Base-by-base conservation (phyloP, 2,329 filamentous ascomycete genomes). In the Pochonia chlamydosporia region DNA sequence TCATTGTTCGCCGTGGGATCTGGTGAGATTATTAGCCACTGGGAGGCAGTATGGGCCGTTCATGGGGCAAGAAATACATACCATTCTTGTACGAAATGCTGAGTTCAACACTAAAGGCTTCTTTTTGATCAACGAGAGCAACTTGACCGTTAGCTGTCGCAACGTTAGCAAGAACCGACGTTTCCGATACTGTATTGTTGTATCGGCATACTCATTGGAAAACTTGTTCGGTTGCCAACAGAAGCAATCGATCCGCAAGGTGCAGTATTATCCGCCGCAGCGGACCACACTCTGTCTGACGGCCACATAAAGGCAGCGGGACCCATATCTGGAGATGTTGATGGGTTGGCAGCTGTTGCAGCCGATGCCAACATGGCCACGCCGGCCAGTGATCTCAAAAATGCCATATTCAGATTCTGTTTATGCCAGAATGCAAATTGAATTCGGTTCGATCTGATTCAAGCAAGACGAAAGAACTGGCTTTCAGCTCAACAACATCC, bases 251-350 rank as follows among this genome's bases (percentile, higher is more conserved):
- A 79, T 44, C 80, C 79, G 55, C 81, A 84, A 0, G 80, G 80
- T 6, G 72, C 67, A 5, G 60, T 75, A 55, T 82, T 82, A 56
- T 83, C 79, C 31, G 71, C 62, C 11, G 68, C 67, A 25, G 71
- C 74, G 43, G 67, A 67, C 78, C 79, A 84, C 35, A 67, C 64
- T 44, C 79, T 69, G 60, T 82, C 78, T 13, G 68, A 58, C 4
- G 79, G 80, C 79, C 79, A 84, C 62, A 82, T 66, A 58, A 84
- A 81, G 9, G 75, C 76, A 18, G 78, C 77, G 7, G 78, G 78
- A 10, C 78, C 79, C 65, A 71, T 70, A 28, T 63, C 59, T n/a
- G 59, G 53, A 25, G 56, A 49, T 10, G n/a, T 20, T 13, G 13
- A 3, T 16, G 33, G 46, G 23, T 42, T 2, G 20, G 30, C 44